Evolutionary conservation across 768 basidiomycete genomes (phyloP).

Genomic region (Lepiota brunneoincarnata): DNA sequence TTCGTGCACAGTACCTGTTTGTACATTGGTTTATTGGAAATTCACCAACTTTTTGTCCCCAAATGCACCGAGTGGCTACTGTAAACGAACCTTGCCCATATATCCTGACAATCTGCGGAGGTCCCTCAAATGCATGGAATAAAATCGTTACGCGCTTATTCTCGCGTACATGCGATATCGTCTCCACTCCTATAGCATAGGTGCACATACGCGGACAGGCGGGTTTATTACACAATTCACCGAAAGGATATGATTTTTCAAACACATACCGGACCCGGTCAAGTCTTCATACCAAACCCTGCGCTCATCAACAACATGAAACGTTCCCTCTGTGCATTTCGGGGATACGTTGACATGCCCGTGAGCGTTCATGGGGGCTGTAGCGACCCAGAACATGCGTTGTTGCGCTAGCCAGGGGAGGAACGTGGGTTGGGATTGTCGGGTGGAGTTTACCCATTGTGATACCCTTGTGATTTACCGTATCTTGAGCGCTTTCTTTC

Average conservation of each 20-base stretch:
- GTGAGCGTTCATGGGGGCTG: constrained; percentile 52
- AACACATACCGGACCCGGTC: constrained; percentile 61
- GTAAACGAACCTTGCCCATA: constrained; percentile 53
- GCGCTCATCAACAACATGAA: constrained; percentile 53
- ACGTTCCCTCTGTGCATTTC: constrained; percentile 58
- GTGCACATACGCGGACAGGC: background rate
- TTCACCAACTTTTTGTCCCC: no score
- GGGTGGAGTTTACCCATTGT: constrained; percentile 58
- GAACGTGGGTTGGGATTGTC: constrained; percentile 50
- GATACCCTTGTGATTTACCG: no score
- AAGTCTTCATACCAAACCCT: constrained; percentile 75
- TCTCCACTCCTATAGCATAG: constrained; percentile 33
- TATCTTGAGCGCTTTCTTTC: no score
- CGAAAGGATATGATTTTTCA: no score
- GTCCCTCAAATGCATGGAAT: constrained; percentile 62
- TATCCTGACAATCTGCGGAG: constrained; percentile 53
- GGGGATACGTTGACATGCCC: constrained; percentile 71
- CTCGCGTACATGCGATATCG: constrained; percentile 51
- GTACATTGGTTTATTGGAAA: background rate
- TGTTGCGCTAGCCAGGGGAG: constrained; percentile 59
- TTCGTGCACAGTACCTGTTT: constrained; percentile 55
- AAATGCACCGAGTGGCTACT: no score
- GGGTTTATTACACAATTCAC: no score
- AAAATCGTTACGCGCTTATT: constrained; percentile 60
- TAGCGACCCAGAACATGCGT: constrained; percentile 71